Percentiles rank a stretch among this genome's conserved stretches.
Conservation (phyloP, 164 flowering plant species). For the Cinnamomum chago region DNA sequence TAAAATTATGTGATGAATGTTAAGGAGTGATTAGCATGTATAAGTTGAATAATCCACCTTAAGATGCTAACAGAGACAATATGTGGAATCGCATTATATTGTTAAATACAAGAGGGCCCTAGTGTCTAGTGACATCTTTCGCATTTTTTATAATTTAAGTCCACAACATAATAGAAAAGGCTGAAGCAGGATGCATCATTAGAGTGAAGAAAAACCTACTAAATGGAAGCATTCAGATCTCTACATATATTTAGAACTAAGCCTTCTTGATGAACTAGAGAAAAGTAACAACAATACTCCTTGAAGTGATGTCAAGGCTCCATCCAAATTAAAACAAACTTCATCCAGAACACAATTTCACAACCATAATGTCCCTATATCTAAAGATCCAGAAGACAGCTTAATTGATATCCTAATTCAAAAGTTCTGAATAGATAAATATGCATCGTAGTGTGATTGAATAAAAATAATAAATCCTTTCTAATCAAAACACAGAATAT, state of each 20-base stretch:
- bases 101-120: neutral
- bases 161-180: neutral
- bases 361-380: too few species aligned
- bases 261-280: too few species aligned
- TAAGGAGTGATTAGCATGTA: too few species aligned
- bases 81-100: neutral
- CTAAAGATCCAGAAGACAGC: neutral
- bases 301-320: too few species aligned
- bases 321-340: too few species aligned
- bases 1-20: too few species aligned
- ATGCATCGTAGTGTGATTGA: neutral
- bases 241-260: too few species aligned
- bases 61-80: neutral
- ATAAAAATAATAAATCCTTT: neutral
- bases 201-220: neutral
- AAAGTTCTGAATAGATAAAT: neutral
- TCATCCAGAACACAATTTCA: too few species aligned
- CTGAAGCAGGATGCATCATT: neutral
- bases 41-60: too few species aligned
- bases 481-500: slow-evolving; percentile 14
- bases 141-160: neutral
- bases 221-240: too few species aligned
- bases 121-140: neutral
- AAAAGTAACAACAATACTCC: too few species aligned
- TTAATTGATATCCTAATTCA: neutral